phyloP scores from a whole-genome alignment of 164 flowering plant species.

The Platanus orientalis region DNA sequence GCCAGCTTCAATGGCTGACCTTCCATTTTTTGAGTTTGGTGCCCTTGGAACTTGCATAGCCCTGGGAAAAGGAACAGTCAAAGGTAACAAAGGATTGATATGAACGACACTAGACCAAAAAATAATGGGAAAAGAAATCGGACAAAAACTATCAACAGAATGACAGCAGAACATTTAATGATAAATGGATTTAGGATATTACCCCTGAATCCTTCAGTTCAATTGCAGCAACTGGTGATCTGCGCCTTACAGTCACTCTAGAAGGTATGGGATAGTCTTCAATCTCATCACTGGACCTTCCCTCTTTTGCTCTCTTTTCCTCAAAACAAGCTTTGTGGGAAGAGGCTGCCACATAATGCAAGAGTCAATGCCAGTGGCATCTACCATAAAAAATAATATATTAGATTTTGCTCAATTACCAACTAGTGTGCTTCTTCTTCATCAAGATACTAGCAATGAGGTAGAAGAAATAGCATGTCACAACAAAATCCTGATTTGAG shows the following conservation, averaged over 20 bases:
- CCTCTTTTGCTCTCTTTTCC: conserved; percentile 84
- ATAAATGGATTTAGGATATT: conserved; percentile 9
- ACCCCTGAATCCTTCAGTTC: conserved; percentile 61
- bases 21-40: conserved; percentile 32
- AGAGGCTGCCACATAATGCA: conserved; percentile 69
- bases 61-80: conserved; percentile 32
- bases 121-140: too few relatives aligned
- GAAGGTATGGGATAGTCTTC: conserved; percentile 87
- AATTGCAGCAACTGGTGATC: conserved; percentile 43
- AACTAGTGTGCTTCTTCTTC: too few relatives aligned
- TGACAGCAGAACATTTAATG: conserved; percentile 1
- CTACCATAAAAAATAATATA: too few relatives aligned
- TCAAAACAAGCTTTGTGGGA: conserved; percentile 72
- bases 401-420: too few relatives aligned
- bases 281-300: conserved; percentile 63
- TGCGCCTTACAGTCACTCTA: conserved; percentile 63
- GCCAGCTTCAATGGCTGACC: conserved; percentile 42
- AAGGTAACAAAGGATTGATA: too few relatives aligned
- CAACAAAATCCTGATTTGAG: too few relatives aligned
- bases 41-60: conserved; percentile 37
- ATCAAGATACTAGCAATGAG: too few relatives aligned
- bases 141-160: too few relatives aligned
- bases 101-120: too few relatives aligned
- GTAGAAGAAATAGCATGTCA: too few relatives aligned
- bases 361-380: conserved; percentile 9